These are phyloP conservation scores for Phytophthora pseudosyringae DNA, from an alignment of 352 stramenopile genomes.

Conservation along the genomic window DNA sequence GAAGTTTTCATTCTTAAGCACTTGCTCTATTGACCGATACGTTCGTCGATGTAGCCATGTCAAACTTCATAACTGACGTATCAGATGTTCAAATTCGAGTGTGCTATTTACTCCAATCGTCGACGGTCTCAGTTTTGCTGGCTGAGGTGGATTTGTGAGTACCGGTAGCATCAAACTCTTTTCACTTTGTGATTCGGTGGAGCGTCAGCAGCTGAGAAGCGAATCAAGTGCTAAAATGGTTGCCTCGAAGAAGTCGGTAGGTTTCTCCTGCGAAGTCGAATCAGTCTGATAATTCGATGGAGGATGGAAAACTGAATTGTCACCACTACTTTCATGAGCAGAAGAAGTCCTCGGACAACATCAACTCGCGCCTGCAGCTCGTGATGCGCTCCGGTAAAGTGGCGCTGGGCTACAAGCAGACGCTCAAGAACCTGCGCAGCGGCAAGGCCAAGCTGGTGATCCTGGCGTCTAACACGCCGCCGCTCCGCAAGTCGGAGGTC, in stretches of 20 bases:
- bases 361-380: slow-evolving; percentile 99
- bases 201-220: slow-evolving; percentile 65
- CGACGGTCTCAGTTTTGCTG: neutral
- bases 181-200: slow-evolving; percentile 55
- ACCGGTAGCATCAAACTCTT: too few relatives aligned
- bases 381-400: slow-evolving; percentile 99
- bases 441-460: slow-evolving; percentile 98
- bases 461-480: slow-evolving; percentile 98
- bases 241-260: slow-evolving; percentile 93
- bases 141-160: neutral
- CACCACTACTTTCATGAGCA: slow-evolving; percentile 43
- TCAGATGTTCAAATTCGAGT: neutral
- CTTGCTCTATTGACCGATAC: neutral
- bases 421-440: slow-evolving; percentile 96
- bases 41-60: neutral
- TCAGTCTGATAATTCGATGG: slow-evolving; percentile 39
- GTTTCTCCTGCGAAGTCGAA: slow-evolving; percentile 51
- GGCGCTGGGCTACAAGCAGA: slow-evolving; percentile 98
- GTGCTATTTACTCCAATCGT: neutral
- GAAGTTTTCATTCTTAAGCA: neutral
- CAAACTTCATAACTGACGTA: neutral
- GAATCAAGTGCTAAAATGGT: slow-evolving; percentile 78
- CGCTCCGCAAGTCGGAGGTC: slow-evolving; percentile 98
- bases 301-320: slow-evolving; percentile 35
- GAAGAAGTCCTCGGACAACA: slow-evolving; percentile 99